Base-by-base conservation (phyloP, 345 rosid species). In the Moricandia moricandioides region DNA sequence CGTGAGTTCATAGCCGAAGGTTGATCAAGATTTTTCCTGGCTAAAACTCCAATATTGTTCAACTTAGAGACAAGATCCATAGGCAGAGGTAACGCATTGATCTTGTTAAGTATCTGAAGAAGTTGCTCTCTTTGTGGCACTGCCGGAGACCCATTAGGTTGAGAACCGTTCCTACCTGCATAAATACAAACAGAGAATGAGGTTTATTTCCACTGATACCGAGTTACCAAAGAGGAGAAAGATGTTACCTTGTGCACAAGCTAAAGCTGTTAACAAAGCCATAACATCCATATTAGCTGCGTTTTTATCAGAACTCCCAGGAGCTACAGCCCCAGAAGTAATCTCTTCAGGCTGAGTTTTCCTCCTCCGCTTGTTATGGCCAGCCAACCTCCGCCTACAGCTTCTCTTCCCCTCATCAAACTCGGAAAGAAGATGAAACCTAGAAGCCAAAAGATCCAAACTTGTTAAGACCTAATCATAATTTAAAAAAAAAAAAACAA, bases 381-480 rank as follows among this genome's bases (percentile, higher is more conserved):
- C 93, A 49, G 91, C 93, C 77, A 90, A 89, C 73, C 96, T 84
- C 5, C 93, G 87, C 80, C 93, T 83, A 78, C 96, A 90, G 64
- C 96, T 90, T 78, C 96, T 81, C 86, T 90, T 90, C 13, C 91
- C 96, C 84, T 90, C 96, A 18, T 90, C 96, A 79, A 90, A 90
- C 78, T 90, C 96, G 4, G 93, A 78, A 1, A 90, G 91, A 2
- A 85, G 84, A 81, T 90, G 96, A 85, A 90, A 90, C 88, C 96
- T 88, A 58, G 21, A 65, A 65, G 6, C 10, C 8, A 17, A 78
- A 57, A 47, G 24, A 40, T 30, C 12, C 26, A 67, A 33, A 6
- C 8, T 8, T 64, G 12, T 1, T 57, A 47, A 58, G 0, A n/a
- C 21, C 11, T 8, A 24, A 45, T 4, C 54, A 77, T 34, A 18